phyloP scores from a whole-genome alignment of 306 rosid species.

The Vigna trinervia region DNA sequence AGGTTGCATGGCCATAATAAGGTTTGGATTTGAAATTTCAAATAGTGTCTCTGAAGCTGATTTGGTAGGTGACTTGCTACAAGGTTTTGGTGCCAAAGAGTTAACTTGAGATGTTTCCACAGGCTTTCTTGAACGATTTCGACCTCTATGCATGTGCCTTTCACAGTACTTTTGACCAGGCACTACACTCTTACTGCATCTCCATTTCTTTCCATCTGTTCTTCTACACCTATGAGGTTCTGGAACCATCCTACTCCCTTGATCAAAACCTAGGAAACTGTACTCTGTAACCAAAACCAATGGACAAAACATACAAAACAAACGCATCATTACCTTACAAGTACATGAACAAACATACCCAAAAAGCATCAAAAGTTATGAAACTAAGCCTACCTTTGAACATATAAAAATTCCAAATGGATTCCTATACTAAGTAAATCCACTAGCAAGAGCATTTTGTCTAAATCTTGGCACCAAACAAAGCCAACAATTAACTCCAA shows the following conservation, averaged over 20 bases:
- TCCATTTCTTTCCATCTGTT: constrained; percentile 97
- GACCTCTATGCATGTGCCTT: constrained; percentile 87
- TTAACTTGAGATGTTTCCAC: constrained; percentile 71
- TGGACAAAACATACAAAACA: constrained; percentile 37
- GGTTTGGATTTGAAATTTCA: constrained; percentile 42
- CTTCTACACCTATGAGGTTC: constrained; percentile 87
- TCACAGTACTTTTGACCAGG: constrained; percentile 78
- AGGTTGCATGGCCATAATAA: constrained; percentile 45
- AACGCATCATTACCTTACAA: constrained; percentile 30
- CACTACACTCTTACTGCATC: constrained; percentile 62
- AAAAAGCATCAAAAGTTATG: not conserved
- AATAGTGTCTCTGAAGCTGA: constrained; percentile 35
- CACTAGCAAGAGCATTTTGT: not conserved
- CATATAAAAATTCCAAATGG: constrained; percentile 2
- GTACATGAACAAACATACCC: not conserved
- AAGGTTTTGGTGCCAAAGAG: constrained; percentile 49
- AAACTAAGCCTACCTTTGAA: constrained; percentile 3
- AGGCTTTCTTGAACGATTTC: constrained; percentile 98
- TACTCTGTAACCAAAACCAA: constrained; percentile 53
- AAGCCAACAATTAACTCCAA: constrained; percentile 2
- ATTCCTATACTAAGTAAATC: constrained; percentile 14
- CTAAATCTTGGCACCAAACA: constrained; percentile 10
- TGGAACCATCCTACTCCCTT: constrained; percentile 54
- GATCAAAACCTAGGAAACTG: constrained; percentile 48
- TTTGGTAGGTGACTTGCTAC: constrained; percentile 35